Base-by-base conservation (phyloP, 768 basidiomycete species). In the Lactarius sp. region DNA sequence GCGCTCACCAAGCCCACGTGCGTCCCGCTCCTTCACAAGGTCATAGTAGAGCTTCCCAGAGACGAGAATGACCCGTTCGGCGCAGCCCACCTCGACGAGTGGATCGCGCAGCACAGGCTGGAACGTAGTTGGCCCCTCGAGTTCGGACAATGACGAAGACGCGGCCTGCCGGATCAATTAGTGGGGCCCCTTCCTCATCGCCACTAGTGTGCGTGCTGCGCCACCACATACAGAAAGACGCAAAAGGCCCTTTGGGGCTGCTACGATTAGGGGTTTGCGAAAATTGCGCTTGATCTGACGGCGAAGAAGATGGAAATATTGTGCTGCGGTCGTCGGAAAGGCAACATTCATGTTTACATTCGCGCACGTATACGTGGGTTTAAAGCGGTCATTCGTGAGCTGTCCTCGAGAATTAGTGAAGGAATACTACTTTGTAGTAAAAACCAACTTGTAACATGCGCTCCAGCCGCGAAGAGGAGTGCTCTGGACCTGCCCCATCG, bases 401-500 rank as follows among this genome's bases (percentile, higher is more conserved):
- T 94, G 36, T 14, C 55, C 12, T 50, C 33, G n/a, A 61, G 14
- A 59, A 7, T 18, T 51, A 37, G 62, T 61, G 18, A 60, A 60
- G 36, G 6, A 53, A 53, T 58, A 36, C 37, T 6, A 57, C 47
- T 8, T 6, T 50, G 37, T 57, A 12, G 14, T 5, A 52, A 42
- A 27, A 39, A 52, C 13, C 31, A 60, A 89, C 91, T 80, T 94
- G 94, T n/a, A 96, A 77, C 85, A 93, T 90, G 42, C 94, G 80
- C 71, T 97, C 94, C 47, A 96, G 79, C 16, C 94, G 84, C 54
- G 85, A 88, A 0, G 91, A 93, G 0, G 93, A 96, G 71, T 97
- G 94, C 72, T 97, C 94, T 0, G 94, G 94, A 2, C 94, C 94
- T 16, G 94, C 93, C 34, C 94, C 94, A 68, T 97, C 93, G 16